A percentile compares a stretch with the other conserved stretches of the same genome.
phyloP scores from a whole-genome alignment of 495 filamentous ascomycete species.

The Penicillium fimorum region DNA sequence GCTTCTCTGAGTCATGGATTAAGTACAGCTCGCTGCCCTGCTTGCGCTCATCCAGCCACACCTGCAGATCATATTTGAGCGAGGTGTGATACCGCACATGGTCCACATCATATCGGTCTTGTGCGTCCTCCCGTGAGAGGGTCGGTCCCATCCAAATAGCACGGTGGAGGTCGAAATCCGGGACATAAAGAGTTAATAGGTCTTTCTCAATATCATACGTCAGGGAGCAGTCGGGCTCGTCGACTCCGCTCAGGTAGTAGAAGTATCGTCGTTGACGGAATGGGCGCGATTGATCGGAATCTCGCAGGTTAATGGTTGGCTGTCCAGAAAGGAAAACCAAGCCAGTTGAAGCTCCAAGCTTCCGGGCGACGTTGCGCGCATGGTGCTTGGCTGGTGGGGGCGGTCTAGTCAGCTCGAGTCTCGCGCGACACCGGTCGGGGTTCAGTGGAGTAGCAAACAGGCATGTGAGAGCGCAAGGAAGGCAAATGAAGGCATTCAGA shows the following conservation, averaged over 20 bases:
- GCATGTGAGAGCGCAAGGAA: conserved; percentile 3
- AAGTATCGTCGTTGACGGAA: conserved; percentile 90
- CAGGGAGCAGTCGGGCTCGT: conserved; percentile 76
- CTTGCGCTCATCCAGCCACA: conserved; percentile 60
- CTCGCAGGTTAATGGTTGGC: conserved; percentile 67
- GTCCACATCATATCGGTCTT: conserved; percentile 74
- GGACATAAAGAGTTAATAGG: conserved; percentile 85
- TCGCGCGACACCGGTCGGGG: conserved; percentile 15
- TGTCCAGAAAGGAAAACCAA: conserved; percentile 83
- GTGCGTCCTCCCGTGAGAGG: conserved; percentile 68
- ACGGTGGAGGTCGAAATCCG: conserved; percentile 78
- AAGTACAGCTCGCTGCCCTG: conserved; percentile 35
- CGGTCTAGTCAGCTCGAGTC: conserved; percentile 15
- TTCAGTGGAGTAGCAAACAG: conserved; percentile 1
- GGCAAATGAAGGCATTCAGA: background rate
- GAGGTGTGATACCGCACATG: conserved; percentile 63
- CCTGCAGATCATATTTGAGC: conserved; percentile 58
- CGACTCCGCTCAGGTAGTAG: conserved; percentile 87
- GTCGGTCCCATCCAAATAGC: conserved; percentile 97
- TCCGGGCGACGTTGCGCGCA: conserved; percentile 66
- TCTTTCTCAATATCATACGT: conserved; percentile 74
- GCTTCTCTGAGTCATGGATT: conserved; percentile 38
- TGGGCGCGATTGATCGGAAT: conserved; percentile 72
- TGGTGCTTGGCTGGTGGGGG: conserved; percentile 69
- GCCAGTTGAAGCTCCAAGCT: conserved; percentile 60